Conservation (phyloP, 1,284 basidiomycete genomes). For the Apiotrichum sp. region DNA sequence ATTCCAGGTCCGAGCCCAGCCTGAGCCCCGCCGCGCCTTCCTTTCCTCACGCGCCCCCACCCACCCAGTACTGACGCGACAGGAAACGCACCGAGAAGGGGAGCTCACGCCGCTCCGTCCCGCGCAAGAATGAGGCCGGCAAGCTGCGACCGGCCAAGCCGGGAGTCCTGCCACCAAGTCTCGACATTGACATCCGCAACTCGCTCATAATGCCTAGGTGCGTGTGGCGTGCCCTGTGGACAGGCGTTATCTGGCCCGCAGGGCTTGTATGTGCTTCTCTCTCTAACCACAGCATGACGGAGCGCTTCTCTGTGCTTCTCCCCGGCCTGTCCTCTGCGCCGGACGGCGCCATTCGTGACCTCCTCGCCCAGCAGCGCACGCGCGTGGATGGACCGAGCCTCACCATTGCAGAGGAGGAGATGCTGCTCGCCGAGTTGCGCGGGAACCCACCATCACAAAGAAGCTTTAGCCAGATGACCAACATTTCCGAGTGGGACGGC, state of each 20-base stretch:
- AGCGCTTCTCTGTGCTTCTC: slow-evolving; percentile 42
- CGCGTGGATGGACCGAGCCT: slow-evolving; percentile 31
- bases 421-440: slow-evolving; percentile 36
- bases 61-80: not conserved
- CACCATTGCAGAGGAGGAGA: slow-evolving; percentile 41
- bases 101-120: not conserved
- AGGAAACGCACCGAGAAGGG: slow-evolving; percentile 4
- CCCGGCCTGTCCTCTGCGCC: slow-evolving; percentile 31
- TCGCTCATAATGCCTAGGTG: slow-evolving; percentile 43
- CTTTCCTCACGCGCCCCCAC: no score
- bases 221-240: slow-evolving; percentile 8
- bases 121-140: not conserved
- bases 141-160: not conserved
- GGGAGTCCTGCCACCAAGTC: slow-evolving; percentile 24
- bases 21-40: no score
- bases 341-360: slow-evolving; percentile 30
- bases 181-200: slow-evolving; percentile 39
- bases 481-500: slow-evolving; percentile 29
- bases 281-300: slow-evolving; percentile 24
- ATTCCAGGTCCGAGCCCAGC: no score
- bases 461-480: slow-evolving; percentile 4
- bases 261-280: no score
- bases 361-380: slow-evolving; percentile 37
- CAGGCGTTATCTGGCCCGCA: no score
- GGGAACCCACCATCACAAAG: slow-evolving; percentile 6